These are phyloP conservation scores for Cichorium intybus DNA, from an alignment of 140 eudicot species.

Conservation along the genomic window DNA sequence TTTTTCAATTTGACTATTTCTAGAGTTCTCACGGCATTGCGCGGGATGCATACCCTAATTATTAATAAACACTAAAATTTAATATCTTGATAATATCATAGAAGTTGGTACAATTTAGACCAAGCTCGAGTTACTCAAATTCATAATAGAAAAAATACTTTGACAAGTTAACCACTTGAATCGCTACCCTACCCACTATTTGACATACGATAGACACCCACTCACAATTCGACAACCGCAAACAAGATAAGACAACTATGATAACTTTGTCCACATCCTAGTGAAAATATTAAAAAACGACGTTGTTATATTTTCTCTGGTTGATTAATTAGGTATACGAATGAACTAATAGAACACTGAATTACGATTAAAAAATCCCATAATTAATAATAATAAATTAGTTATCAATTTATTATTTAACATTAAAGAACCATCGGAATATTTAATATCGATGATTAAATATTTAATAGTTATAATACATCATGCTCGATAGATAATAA, in stretches of 20 bases:
- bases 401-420: too few species aligned
- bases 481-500: too few species aligned
- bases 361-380: too few species aligned
- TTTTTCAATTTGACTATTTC: too few species aligned
- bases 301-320: background rate
- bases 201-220: constrained; percentile 15
- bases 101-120: background rate
- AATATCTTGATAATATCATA: background rate
- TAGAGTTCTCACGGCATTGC: too few species aligned
- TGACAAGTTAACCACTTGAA: constrained; percentile 2
- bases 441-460: too few species aligned
- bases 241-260: background rate
- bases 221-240: background rate
- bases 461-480: too few species aligned
- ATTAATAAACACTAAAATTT: background rate
- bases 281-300: background rate
- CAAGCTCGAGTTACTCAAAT: background rate
- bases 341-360: too few species aligned
- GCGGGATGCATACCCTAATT: too few species aligned
- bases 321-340: background rate
- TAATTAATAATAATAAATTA: too few species aligned
- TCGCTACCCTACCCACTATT: constrained; percentile 7
- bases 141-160: background rate
- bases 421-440: too few species aligned
- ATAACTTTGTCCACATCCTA: background rate